phyloP scores from a whole-genome alignment of 2,329 filamentous ascomycete species.

The Pseudogymnoascus sp. region DNA sequence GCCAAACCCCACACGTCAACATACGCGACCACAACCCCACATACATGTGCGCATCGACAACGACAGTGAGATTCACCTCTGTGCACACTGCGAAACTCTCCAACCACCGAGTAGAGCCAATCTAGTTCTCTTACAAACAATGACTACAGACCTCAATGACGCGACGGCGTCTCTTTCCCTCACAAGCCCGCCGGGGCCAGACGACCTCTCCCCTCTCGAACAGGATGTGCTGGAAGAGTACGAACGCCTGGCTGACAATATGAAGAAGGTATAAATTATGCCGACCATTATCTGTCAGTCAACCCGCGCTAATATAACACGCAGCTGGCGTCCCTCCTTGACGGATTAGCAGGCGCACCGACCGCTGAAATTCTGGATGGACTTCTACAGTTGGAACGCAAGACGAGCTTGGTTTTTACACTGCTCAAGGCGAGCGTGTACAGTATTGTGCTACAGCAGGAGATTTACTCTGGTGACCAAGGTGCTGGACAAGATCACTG shows the following conservation, averaged over 20 bases:
- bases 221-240: slow-evolving; percentile 96
- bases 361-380: slow-evolving; percentile 79
- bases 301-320: slow-evolving; percentile 11
- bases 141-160: slow-evolving; percentile 16
- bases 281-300: not conserved
- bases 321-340: slow-evolving; percentile 53
- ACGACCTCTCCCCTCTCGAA: slow-evolving; percentile 68
- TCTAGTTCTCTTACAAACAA: slow-evolving; percentile 1
- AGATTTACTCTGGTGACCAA: slow-evolving; percentile 66
- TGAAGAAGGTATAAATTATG: slow-evolving; percentile 63
- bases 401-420: slow-evolving; percentile 91
- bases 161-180: slow-evolving; percentile 10
- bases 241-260: slow-evolving; percentile 74
- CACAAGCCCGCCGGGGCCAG: slow-evolving; percentile 24
- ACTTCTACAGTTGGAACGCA: slow-evolving; percentile 79
- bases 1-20: not conserved
- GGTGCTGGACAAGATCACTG: slow-evolving; percentile 26
- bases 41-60: not conserved
- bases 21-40: slow-evolving; percentile 5
- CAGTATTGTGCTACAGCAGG: slow-evolving; percentile 95
- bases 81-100: not conserved
- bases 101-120: not conserved
- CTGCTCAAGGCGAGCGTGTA: slow-evolving; percentile 97
- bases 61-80: not conserved
- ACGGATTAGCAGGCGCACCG: slow-evolving; percentile 59